Conservation (phyloP, 495 filamentous ascomycete genomes). For the Aspergillus egyptiacus region DNA sequence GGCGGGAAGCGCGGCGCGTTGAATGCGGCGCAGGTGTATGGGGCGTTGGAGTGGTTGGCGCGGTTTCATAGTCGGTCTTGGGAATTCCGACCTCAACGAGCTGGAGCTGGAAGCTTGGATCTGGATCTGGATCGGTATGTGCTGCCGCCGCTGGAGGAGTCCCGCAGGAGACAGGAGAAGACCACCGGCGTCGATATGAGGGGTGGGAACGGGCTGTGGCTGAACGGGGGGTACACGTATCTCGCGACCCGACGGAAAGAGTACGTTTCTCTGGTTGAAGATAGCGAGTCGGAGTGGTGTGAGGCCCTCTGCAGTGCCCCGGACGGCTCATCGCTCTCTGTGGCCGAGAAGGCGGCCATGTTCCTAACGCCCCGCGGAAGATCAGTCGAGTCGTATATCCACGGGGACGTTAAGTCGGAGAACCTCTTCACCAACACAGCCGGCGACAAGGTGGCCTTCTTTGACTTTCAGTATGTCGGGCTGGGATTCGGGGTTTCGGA, state of each 20-base stretch:
- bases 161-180: slow-evolving; percentile 15
- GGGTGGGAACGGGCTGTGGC: slow-evolving; percentile 22
- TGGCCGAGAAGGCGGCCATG: slow-evolving; percentile 30
- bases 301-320: slow-evolving; percentile 17
- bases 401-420: slow-evolving; percentile 40
- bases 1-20: slow-evolving; percentile 27
- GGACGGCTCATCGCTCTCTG: slow-evolving; percentile 17
- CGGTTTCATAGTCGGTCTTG: slow-evolving; percentile 27
- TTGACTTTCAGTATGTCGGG: slow-evolving; percentile 39
- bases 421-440: slow-evolving; percentile 34
- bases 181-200: not conserved
- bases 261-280: slow-evolving; percentile 25
- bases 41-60: slow-evolving; percentile 31
- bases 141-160: slow-evolving; percentile 31
- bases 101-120: no score
- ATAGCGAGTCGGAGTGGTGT: slow-evolving; percentile 31
- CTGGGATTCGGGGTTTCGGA: slow-evolving; percentile 36
- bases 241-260: slow-evolving; percentile 34
- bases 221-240: slow-evolving; percentile 39
- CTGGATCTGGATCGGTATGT: slow-evolving; percentile 22
- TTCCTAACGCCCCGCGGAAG: slow-evolving; percentile 27
- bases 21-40: slow-evolving; percentile 21
- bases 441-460: slow-evolving; percentile 33
- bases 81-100: slow-evolving; percentile 17
- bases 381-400: slow-evolving; percentile 31